A percentile compares a stretch with the other conserved stretches of the same genome.
These are phyloP conservation scores for Silybum marianum DNA, from an alignment of 129 eudicot species.

Conservation along the genomic window DNA sequence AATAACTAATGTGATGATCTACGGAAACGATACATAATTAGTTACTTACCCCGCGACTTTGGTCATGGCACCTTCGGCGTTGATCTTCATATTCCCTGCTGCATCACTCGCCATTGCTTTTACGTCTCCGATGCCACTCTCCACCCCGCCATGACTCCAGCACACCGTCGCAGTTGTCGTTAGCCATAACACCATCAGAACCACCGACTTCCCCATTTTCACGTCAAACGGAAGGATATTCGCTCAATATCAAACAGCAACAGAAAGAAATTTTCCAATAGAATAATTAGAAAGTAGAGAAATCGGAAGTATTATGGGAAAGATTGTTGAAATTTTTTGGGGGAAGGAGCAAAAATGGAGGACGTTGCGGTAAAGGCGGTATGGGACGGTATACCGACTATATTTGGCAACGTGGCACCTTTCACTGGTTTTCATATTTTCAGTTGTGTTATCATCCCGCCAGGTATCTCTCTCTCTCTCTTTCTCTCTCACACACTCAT, in stretches of 20 bases:
- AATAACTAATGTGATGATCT: not conserved
- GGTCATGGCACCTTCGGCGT: constrained; percentile 31
- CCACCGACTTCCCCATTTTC: constrained; percentile 20
- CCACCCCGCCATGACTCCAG: constrained; percentile 27
- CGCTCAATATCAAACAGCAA: constrained; percentile 6
- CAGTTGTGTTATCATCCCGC: constrained; percentile 22
- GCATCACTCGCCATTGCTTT: constrained; percentile 33
- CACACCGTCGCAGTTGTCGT: constrained; percentile 36
- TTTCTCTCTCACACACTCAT: not conserved
- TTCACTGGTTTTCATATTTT: not conserved
- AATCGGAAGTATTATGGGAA: not conserved
- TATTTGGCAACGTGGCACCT: constrained; percentile 25
- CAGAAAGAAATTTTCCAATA: not conserved
- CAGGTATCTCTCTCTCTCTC: constrained; percentile 19
- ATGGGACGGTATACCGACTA: not conserved
- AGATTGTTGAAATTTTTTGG: not conserved
- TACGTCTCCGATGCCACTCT: constrained; percentile 21
- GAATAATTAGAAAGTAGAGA: not conserved
- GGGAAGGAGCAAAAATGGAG: not conserved
- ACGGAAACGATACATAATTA: not conserved
- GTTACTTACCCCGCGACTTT: constrained; percentile 45
- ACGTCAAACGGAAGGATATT: not conserved
- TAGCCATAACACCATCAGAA: constrained; percentile 35
- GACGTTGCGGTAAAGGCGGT: constrained; percentile 23
- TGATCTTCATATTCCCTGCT: constrained; percentile 29